Evolutionary conservation across 306 rosid species (phyloP).

Genomic region (Purshia tridentata): DNA sequence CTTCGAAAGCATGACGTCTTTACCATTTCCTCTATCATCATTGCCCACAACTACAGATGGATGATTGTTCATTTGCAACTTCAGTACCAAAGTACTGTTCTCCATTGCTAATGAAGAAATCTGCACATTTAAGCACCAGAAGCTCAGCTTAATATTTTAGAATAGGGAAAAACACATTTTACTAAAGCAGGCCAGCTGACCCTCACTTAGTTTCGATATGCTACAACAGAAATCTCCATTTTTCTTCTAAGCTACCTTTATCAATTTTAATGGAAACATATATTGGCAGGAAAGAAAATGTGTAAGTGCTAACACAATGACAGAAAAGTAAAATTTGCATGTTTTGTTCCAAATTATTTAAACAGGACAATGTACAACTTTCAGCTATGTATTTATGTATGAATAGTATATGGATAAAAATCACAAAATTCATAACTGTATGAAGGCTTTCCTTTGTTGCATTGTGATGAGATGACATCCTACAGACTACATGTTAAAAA

Average conservation of each 20-base stretch:
- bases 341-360: not conserved
- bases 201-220: not conserved
- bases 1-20: slow-evolving; percentile 29
- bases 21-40: slow-evolving; percentile 20
- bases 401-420: too few species aligned
- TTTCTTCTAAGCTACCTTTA: not conserved
- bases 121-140: slow-evolving; percentile 48
- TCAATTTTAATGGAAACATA: not conserved
- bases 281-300: not conserved
- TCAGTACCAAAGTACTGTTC: slow-evolving; percentile 58
- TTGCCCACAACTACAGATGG: slow-evolving; percentile 26
- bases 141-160: not conserved
- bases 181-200: not conserved
- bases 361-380: not conserved
- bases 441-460: too few species aligned
- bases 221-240: not conserved
- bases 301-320: not conserved
- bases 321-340: not conserved
- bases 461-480: too few species aligned
- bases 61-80: slow-evolving; percentile 54
- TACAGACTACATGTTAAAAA: too few species aligned
- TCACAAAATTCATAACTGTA: too few species aligned
- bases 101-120: slow-evolving; percentile 63
- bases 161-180: not conserved
- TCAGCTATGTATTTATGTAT: not conserved